These are phyloP conservation scores for Coemansia sp. DNA, from an alignment of 192 early-diverging fungal species.

Conservation along the genomic window DNA sequence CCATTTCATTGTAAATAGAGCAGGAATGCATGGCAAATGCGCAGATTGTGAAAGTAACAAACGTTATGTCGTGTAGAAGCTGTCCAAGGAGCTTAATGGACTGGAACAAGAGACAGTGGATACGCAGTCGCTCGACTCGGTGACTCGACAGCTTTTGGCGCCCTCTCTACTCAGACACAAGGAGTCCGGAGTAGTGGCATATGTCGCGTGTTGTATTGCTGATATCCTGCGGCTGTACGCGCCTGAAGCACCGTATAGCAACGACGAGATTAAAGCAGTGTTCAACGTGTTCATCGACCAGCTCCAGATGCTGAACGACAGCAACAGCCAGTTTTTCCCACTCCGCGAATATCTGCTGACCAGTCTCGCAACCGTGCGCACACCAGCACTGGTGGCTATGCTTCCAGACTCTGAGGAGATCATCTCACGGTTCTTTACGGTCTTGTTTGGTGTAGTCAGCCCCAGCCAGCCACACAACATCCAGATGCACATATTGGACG, in stretches of 20 bases:
- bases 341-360: constrained; percentile 85
- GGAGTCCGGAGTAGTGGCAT: constrained; percentile 73
- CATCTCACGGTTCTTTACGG: constrained; percentile 65
- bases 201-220: constrained; percentile 81
- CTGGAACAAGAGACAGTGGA: constrained; percentile 79
- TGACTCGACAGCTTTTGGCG: constrained; percentile 66
- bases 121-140: constrained; percentile 59
- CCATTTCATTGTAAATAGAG: not conserved
- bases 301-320: constrained; percentile 62
- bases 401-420: constrained; percentile 74
- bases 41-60: too few relatives aligned
- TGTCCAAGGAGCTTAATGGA: constrained; percentile 66
- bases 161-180: constrained; percentile 70
- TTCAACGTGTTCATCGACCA: constrained; percentile 84
- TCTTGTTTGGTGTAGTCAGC: constrained; percentile 68
- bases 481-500: constrained; percentile 72
- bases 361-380: constrained; percentile 79
- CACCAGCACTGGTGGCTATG: constrained; percentile 75
- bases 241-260: constrained; percentile 86
- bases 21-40: too few relatives aligned
- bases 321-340: constrained; percentile 62
- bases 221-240: constrained; percentile 91
- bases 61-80: constrained; percentile 58
- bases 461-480: constrained; percentile 72
- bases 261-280: constrained; percentile 66